phyloP scores from a whole-genome alignment of 768 basidiomycete genomes.

The Holtermannia corniformis region DNA sequence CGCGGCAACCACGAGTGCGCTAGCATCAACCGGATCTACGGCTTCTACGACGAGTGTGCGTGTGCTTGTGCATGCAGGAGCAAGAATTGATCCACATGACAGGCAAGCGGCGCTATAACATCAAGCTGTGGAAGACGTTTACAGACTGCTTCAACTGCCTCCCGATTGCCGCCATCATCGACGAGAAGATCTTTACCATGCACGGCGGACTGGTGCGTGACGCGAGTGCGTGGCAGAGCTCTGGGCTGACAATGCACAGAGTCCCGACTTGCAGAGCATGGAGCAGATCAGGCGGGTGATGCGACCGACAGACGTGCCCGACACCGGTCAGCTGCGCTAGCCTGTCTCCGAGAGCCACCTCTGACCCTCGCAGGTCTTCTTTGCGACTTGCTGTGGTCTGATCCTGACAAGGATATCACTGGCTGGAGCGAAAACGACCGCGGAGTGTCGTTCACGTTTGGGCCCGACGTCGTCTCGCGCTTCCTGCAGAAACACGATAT shows the following conservation, averaged over 20 bases:
- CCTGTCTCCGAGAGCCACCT: background rate
- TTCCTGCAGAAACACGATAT: constrained; percentile 99
- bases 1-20: constrained; percentile 99
- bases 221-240: background rate
- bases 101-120: constrained; percentile 99
- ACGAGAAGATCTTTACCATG: constrained; percentile 99
- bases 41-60: constrained; percentile 99
- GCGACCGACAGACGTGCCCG: constrained; percentile 97
- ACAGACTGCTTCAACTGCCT: constrained; percentile 99
- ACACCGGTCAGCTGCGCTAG: constrained; percentile 62
- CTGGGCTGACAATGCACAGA: constrained; percentile 36
- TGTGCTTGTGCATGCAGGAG: constrained; percentile 14
- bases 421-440: constrained; percentile 99
- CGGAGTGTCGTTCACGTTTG: constrained; percentile 97
- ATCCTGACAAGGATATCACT: constrained; percentile 98
- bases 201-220: constrained; percentile 67
- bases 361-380: constrained; percentile 57
- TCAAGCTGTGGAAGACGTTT: constrained; percentile 99
- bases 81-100: constrained; percentile 1
- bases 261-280: constrained; percentile 97
- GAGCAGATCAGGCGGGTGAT: constrained; percentile 98
- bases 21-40: constrained; percentile 98
- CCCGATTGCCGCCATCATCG: constrained; percentile 98
- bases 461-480: constrained; percentile 92
- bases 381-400: constrained; percentile 96